Evolutionary conservation across 331 rosid genomes (phyloP).

Genomic region (Erythrophleum ivorense): DNA sequence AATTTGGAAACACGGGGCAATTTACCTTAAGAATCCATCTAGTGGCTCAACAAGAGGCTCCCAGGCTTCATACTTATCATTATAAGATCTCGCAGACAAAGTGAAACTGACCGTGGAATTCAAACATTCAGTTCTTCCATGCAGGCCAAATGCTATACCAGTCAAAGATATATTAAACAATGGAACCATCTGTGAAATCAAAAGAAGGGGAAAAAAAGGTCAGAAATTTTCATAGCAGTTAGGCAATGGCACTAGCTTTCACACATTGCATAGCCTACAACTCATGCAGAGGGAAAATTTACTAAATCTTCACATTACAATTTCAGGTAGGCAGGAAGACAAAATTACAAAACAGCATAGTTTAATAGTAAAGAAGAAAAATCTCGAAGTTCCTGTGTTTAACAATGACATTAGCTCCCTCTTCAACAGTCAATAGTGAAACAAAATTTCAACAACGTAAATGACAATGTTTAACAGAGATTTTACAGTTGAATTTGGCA

Average conservation of each 20-base stretch:
- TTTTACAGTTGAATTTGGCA: slow-evolving; percentile 2
- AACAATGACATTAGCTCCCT: slow-evolving; percentile 2
- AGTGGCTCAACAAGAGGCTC: slow-evolving; percentile 96
- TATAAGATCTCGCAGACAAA: slow-evolving; percentile 88
- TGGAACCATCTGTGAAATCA: slow-evolving; percentile 90
- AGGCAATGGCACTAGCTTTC: slow-evolving; percentile 10
- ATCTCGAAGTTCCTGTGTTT: neutral
- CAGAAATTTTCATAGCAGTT: slow-evolving; percentile 30
- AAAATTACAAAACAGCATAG: neutral
- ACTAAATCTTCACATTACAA: slow-evolving; percentile 6
- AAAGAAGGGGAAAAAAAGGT: slow-evolving; percentile 31
- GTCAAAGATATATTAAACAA: slow-evolving; percentile 85
- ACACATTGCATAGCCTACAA: slow-evolving; percentile 4
- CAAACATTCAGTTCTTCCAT: slow-evolving; percentile 76
- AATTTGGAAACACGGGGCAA: neutral
- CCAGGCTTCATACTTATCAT: slow-evolving; percentile 94
- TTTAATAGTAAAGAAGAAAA: neutral
- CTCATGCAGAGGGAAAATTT: neutral
- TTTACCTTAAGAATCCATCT: slow-evolving; percentile 88
- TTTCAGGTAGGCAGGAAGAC: slow-evolving; percentile 18
- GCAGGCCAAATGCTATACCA: slow-evolving; percentile 75
- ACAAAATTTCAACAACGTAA: neutral
- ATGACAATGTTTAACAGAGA: neutral
- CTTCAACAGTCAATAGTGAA: neutral
- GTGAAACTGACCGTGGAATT: slow-evolving; percentile 79